Evolutionary conservation across 192 early-diverging fungal species (phyloP).

Genomic region (Coemansia sp.): DNA sequence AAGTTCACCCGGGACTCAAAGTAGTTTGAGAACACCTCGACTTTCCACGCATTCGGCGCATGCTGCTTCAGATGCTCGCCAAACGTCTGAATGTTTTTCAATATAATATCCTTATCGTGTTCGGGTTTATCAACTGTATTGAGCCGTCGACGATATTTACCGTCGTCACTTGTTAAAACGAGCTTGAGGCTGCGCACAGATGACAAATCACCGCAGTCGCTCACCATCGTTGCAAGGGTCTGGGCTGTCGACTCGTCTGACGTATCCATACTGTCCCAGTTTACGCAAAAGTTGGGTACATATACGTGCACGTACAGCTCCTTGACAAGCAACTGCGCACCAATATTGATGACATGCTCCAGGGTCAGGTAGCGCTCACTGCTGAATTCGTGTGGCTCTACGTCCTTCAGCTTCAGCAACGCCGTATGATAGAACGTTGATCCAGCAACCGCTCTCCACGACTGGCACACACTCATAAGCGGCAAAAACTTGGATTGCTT

Average conservation of each 20-base stretch:
- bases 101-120: not conserved
- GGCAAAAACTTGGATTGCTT: constrained; percentile 6
- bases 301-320: constrained; percentile 16
- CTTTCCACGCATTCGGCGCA: constrained; percentile 9
- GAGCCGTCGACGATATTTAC: not conserved
- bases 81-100: not conserved
- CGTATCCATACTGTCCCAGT: not conserved
- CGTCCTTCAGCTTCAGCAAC: not conserved
- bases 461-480: constrained; percentile 12
- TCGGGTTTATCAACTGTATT: not conserved
- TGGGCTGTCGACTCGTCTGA: not conserved
- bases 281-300: not conserved
- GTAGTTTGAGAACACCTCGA: not conserved
- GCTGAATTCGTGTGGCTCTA: not conserved
- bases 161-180: not conserved
- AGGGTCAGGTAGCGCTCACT: not conserved
- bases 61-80: not conserved
- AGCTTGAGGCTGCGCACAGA: constrained; percentile 6
- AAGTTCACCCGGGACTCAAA: not conserved
- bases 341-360: constrained; percentile 3
- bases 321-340: constrained; percentile 10
- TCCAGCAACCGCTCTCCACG: constrained; percentile 18
- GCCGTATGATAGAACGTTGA: constrained; percentile 23
- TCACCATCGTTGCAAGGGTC: not conserved
- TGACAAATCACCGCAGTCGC: not conserved